Conservation (phyloP, 805 yeast species). For the Wickerhamomyces bisporus region DNA sequence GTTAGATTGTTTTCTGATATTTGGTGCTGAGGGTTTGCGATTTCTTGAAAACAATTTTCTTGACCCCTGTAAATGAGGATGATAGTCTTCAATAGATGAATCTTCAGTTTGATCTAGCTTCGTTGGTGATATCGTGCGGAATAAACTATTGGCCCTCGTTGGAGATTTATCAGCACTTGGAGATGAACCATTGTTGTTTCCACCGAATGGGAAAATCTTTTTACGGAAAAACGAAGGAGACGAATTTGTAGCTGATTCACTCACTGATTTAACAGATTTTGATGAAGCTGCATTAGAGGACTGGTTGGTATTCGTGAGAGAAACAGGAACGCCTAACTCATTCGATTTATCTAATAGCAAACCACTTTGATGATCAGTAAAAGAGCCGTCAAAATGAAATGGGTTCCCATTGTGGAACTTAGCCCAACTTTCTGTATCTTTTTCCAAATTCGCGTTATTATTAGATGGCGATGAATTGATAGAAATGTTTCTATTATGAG, state of each 20-base stretch:
- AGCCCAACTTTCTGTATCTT: conserved; percentile 16
- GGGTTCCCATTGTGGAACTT: conserved; percentile 9
- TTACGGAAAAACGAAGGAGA: conserved; percentile 35
- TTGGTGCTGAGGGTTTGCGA: conserved; percentile 12
- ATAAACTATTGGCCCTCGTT: conserved; percentile 6
- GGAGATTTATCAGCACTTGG: conserved; percentile 16
- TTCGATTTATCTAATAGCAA: not conserved
- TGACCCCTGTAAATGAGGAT: conserved; percentile 8
- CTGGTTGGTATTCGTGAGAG: conserved; percentile 16
- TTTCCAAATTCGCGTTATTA: conserved; percentile 8
- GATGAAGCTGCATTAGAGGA: conserved; percentile 14
- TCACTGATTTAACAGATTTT: conserved; percentile 13
- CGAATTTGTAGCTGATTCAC: conserved; percentile 16
- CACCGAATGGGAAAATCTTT: conserved; percentile 33
- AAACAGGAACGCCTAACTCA: conserved; percentile 12
- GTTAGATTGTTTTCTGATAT: conserved; percentile 16
- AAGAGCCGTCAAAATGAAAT: no score
- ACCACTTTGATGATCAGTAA: no score
- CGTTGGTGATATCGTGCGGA: conserved; percentile 10
- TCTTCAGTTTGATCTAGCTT: conserved; percentile 14
- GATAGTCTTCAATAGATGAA: conserved; percentile 16
- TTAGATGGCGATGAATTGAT: conserved; percentile 5
- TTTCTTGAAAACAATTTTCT: conserved; percentile 18
- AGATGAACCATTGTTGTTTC: conserved; percentile 3
- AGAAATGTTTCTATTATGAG: conserved; percentile 14